Evolutionary conservation across 1,284 basidiomycete genomes (phyloP).

Genomic region (Rhodotorula glutinis): DNA sequence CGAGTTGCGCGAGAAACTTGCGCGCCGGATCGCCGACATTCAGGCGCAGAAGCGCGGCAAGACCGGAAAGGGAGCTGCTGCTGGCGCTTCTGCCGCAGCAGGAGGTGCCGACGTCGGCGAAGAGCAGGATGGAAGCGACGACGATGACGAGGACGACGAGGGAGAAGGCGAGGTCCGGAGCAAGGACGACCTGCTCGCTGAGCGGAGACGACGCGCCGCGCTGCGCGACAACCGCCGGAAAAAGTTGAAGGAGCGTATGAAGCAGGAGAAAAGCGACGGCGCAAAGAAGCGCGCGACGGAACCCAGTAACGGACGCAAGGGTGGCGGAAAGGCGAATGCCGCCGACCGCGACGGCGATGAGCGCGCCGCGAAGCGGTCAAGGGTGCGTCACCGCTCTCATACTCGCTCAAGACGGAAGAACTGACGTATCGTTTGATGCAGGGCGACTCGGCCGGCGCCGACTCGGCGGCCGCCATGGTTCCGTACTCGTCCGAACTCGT

Average conservation of each 20-base stretch:
- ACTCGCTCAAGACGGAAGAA: no score
- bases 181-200: constrained; percentile 75
- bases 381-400: constrained; percentile 13
- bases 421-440: constrained; percentile 29
- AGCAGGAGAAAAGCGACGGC: constrained; percentile 61
- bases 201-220: constrained; percentile 68
- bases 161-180: constrained; percentile 47
- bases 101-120: not conserved
- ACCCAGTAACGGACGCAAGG: constrained; percentile 48
- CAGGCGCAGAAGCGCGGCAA: constrained; percentile 53
- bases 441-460: constrained; percentile 57
- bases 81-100: not conserved
- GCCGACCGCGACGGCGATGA: constrained; percentile 16
- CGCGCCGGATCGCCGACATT: constrained; percentile 69
- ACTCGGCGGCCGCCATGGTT: not conserved
- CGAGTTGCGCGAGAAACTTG: constrained; percentile 71
- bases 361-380: constrained; percentile 30
- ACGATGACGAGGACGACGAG: constrained; percentile 51
- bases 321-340: constrained; percentile 33
- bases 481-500: constrained; percentile 19
- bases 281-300: constrained; percentile 57
- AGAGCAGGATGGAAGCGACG: constrained; percentile 30
- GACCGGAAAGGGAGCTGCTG: constrained; percentile 35
- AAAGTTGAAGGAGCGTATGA: constrained; percentile 76
- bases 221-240: constrained; percentile 77